A percentile compares a stretch with the other conserved stretches of the same genome.
These are phyloP conservation scores for Dendrobium catenatum DNA, from an alignment of 106 monocot genomes.

Conservation along the genomic window DNA sequence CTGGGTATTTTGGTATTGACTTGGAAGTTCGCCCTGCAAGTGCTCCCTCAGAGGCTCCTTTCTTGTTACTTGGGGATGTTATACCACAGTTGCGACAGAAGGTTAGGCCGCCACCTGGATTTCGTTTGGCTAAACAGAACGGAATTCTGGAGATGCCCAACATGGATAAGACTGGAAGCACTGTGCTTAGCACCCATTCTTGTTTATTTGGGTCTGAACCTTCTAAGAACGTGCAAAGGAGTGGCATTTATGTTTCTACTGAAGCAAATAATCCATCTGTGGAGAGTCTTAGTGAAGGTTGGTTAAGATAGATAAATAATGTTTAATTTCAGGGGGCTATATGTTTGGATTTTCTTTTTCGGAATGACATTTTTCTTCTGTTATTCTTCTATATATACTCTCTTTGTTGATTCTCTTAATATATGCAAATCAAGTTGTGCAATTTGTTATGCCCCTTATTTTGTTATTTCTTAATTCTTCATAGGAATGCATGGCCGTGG, in stretches of 20 bases:
- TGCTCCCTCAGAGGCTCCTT: constrained; percentile 65
- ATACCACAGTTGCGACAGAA: constrained; percentile 87
- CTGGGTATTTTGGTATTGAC: constrained; percentile 95
- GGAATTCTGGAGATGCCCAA: constrained; percentile 22
- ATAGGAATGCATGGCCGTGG: constrained; percentile 42
- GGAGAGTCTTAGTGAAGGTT: constrained; percentile 54
- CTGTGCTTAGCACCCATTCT: constrained; percentile 14
- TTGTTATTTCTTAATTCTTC: constrained; percentile 1
- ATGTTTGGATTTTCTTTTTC: background rate
- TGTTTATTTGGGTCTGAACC: constrained; percentile 19
- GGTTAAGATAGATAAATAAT: background rate
- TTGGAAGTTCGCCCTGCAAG: constrained; percentile 64
- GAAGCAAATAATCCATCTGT: constrained; percentile 70
- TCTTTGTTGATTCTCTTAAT: background rate
- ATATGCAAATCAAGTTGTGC: background rate
- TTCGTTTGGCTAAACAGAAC: constrained; percentile 39
- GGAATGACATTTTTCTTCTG: background rate
- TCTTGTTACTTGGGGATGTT: constrained; percentile 78
- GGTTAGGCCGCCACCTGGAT: constrained; percentile 80
- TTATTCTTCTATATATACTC: background rate
- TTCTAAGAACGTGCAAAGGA: constrained; percentile 35
- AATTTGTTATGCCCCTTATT: background rate
- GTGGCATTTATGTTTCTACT: constrained; percentile 21
- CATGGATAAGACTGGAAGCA: constrained; percentile 6
- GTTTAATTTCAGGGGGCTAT: background rate